A percentile compares a stretch with the other conserved stretches of the same genome.
phyloP scores from a whole-genome alignment of 768 basidiomycete species.

The Cyclocybe cylindracea region DNA sequence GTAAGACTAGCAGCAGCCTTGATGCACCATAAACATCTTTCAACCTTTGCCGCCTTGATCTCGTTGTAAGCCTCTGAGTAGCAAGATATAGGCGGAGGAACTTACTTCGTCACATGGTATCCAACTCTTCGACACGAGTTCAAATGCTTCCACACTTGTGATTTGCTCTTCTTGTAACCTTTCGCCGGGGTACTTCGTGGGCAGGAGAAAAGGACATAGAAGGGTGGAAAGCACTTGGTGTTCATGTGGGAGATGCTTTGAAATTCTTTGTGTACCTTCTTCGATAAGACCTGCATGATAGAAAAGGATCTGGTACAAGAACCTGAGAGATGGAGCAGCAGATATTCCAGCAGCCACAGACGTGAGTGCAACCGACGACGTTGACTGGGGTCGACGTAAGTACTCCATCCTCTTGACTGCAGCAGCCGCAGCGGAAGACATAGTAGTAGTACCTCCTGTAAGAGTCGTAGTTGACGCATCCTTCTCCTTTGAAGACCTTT shows the following conservation, averaged over 20 bases:
- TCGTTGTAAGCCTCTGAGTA: neutral
- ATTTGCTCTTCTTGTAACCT: slow-evolving; percentile 52
- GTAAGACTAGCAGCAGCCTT: slow-evolving; percentile 51
- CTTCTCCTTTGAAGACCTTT: slow-evolving; percentile 22
- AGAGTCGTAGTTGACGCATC: slow-evolving; percentile 22
- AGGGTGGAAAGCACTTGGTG: slow-evolving; percentile 58
- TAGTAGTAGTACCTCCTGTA: slow-evolving; percentile 5
- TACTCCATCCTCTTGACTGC: slow-evolving; percentile 31
- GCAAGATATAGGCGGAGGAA: neutral
- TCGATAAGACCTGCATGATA: slow-evolving; percentile 39
- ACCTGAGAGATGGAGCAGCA: slow-evolving; percentile 38
- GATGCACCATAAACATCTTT: slow-evolving; percentile 73
- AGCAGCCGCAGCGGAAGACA: slow-evolving; percentile 17
- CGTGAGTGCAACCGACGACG: slow-evolving; percentile 31
- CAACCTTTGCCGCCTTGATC: slow-evolving; percentile 44
- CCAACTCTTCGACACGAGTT: slow-evolving; percentile 60
- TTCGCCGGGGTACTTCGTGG: slow-evolving; percentile 26
- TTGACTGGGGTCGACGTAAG: slow-evolving; percentile 40
- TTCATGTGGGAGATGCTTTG: slow-evolving; percentile 55
- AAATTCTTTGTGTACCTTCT: slow-evolving; percentile 11
- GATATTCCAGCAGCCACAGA: slow-evolving; percentile 25
- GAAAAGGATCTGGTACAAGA: slow-evolving; percentile 47
- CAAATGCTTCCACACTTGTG: slow-evolving; percentile 62
- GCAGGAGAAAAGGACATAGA: slow-evolving; percentile 53
- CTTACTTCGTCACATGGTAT: slow-evolving; percentile 53